phyloP scores from a whole-genome alignment of 768 basidiomycete species.

The Podaxis mareebaensis region DNA sequence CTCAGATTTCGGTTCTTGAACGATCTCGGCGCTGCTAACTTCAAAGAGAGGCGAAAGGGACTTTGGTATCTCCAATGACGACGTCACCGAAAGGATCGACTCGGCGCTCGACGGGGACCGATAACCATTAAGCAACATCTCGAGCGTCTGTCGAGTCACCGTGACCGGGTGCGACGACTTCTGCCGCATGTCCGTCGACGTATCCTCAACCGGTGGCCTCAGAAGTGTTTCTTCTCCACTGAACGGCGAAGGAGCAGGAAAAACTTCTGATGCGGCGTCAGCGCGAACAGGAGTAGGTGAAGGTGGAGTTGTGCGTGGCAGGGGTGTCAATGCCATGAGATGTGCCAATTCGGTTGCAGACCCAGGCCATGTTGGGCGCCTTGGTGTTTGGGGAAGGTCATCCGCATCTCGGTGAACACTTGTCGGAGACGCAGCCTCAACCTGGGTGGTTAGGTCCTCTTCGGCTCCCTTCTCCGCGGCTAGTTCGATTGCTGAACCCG shows the following conservation, averaged over 20 bases:
- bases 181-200: slow-evolving; percentile 9
- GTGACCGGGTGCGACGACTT: slow-evolving; percentile 2
- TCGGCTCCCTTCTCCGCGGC: background rate
- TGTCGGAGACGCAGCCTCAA: background rate
- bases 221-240: slow-evolving; percentile 16
- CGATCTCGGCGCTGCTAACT: background rate
- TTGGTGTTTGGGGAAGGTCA: background rate
- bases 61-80: background rate
- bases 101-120: background rate
- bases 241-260: slow-evolving; percentile 13
- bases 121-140: slow-evolving; percentile 9
- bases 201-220: slow-evolving; percentile 3
- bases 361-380: slow-evolving; percentile 7
- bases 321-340: slow-evolving; percentile 5
- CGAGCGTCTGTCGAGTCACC: slow-evolving; percentile 7
- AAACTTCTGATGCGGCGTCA: background rate
- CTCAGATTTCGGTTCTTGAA: background rate
- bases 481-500: background rate
- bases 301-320: background rate
- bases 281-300: background rate
- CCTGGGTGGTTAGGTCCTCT: background rate
- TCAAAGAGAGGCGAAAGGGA: background rate
- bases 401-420: background rate
- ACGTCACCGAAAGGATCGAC: background rate
- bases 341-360: slow-evolving; percentile 11